Evolutionary conservation across 139 green algal species (phyloP), one percentile per base, ranked within the genome.

Genomic region (Coelastrella sp.): DNA sequence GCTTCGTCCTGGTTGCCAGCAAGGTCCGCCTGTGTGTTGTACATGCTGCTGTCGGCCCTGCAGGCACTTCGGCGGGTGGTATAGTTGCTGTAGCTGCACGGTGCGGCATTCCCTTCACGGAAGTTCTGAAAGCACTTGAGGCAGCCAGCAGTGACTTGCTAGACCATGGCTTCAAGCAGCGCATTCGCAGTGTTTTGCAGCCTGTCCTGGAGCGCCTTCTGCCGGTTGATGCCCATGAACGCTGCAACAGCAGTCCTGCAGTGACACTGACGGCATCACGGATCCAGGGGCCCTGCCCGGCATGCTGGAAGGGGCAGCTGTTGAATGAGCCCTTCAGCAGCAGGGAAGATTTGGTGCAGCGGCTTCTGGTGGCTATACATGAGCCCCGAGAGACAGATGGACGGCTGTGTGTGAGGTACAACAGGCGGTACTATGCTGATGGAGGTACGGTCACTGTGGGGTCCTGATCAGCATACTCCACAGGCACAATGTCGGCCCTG

Each of bases 11-110:
- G 1, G 35, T 49, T 49, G 3, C 35, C 35, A 49, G 35, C 35
- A 49, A 49, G 35, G 35, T 49, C 35, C 35, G 1, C 35, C 1
- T 49, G 1, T 49, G 35, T 49, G 35, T 49, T 49, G 35, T 49
- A 49, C 35, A 3, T 49, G 35, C 35, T 49, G 1, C 35, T 49
- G 3, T 49, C 35, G 35, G 35, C 35, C 35, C 3, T 27, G 22
- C 82, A 78, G 82, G 82, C 61, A 70, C 84, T 7, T 88, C 84
- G n/a, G 84, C 84, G 5, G 84, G 84, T 59, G 35, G 22, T 15
- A 65, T 88, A 58, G 84, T 88, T 9, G 84, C 84, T 25, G 84
- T 60, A n/a, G 84, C 49, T 10, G 15, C 20, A 49, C 68, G 84
- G 66, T 88, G 84, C 68, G 19, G 22, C 9, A 27, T 88, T 7